Percentiles rank a stretch among this genome's conserved stretches.
Evolutionary conservation across 2,329 filamentous ascomycete genomes (phyloP).

Genomic region (Pseudopithomyces maydicus): DNA sequence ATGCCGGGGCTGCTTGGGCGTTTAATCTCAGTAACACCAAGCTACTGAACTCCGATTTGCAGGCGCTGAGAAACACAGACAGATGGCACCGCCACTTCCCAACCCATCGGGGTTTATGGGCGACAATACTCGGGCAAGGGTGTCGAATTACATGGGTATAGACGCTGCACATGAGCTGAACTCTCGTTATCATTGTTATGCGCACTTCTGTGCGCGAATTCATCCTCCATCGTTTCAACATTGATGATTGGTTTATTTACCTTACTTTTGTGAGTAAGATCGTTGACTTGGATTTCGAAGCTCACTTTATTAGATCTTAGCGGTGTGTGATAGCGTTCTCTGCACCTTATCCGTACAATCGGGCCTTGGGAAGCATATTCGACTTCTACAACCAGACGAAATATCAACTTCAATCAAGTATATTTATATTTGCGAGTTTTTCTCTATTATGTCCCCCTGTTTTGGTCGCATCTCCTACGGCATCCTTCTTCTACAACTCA

Average conservation of each 20-base stretch:
- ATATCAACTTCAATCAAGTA: background rate
- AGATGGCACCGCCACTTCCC: background rate
- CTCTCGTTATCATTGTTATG: background rate
- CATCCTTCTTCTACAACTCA: background rate
- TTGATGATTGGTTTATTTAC: background rate
- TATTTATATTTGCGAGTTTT: background rate
- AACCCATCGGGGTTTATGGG: background rate
- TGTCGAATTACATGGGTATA: too few relatives aligned
- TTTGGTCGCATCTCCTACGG: background rate
- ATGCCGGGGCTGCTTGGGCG: too few relatives aligned
- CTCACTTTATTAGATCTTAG: background rate
- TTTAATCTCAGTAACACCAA: too few relatives aligned
- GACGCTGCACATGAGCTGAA: too few relatives aligned
- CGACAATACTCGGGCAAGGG: too few relatives aligned
- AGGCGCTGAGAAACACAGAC: too few relatives aligned
- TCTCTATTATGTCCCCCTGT: background rate
- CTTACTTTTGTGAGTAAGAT: background rate
- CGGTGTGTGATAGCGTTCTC: background rate
- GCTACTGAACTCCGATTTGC: too few relatives aligned
- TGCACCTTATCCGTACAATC: background rate
- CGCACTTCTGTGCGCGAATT: background rate
- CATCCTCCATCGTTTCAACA: background rate
- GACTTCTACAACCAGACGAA: background rate
- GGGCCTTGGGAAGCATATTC: background rate
- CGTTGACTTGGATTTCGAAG: background rate